Percentiles rank a stretch among this genome's conserved stretches.
These are phyloP conservation scores for Microsporum ferrugineum DNA, from an alignment of 2,329 filamentous ascomycete genomes.

Conservation along the genomic window DNA sequence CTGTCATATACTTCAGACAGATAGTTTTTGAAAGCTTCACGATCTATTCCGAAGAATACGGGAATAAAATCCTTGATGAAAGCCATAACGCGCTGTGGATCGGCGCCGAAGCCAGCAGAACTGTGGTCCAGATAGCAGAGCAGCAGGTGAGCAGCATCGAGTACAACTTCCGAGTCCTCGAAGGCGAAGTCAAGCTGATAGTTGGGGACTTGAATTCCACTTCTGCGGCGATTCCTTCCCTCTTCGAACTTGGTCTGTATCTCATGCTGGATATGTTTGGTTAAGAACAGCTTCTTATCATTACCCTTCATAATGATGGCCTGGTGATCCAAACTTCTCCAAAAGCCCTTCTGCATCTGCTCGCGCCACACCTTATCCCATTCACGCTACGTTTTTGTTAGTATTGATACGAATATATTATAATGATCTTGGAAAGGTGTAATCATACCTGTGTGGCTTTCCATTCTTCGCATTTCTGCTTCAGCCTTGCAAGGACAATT, in stretches of 20 bases:
- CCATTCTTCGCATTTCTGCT: slow-evolving; percentile 97
- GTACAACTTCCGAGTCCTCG: slow-evolving; percentile 55
- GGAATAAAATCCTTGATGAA: slow-evolving; percentile 69
- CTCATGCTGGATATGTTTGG: slow-evolving; percentile 78
- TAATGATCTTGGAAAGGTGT: background rate
- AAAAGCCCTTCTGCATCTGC: slow-evolving; percentile 88
- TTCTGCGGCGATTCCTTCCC: slow-evolving; percentile 60
- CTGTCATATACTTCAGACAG: slow-evolving; percentile 58
- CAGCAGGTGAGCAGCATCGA: slow-evolving; percentile 40
- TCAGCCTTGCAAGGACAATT: slow-evolving; percentile 74
- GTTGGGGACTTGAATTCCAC: slow-evolving; percentile 48
- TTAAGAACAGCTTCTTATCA: slow-evolving; percentile 84
- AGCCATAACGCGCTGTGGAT: slow-evolving; percentile 61
- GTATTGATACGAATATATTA: slow-evolving; percentile 2
- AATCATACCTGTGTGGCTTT: slow-evolving; percentile 61
- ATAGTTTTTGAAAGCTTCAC: slow-evolving; percentile 55
- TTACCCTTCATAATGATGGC: slow-evolving; percentile 76
- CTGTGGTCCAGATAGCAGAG: slow-evolving; percentile 38
- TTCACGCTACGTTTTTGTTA: slow-evolving; percentile 51
- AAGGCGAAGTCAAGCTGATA: slow-evolving; percentile 70
- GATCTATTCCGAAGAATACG: slow-evolving; percentile 63
- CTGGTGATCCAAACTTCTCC: slow-evolving; percentile 94
- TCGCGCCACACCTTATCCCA: slow-evolving; percentile 99
- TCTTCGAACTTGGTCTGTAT: slow-evolving; percentile 91
- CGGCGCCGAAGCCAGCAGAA: slow-evolving; percentile 42